Percentiles rank a stretch among this genome's conserved stretches.
phyloP scores from a whole-genome alignment of 495 filamentous ascomycete species.

The Immersiella caudata region DNA sequence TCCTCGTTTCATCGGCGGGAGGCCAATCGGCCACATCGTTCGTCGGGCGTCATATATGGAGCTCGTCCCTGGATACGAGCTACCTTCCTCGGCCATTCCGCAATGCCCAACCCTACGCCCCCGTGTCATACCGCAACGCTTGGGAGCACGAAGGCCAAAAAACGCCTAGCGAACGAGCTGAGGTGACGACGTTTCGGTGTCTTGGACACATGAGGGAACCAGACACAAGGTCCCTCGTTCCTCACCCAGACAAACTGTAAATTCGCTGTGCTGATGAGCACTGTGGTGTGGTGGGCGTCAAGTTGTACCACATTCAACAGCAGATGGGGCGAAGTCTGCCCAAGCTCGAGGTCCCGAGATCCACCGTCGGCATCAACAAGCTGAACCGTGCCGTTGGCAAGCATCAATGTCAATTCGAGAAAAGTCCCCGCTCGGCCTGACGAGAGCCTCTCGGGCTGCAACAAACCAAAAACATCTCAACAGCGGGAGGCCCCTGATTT shows the following conservation, averaged over 20 bases:
- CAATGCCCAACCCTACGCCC: neutral
- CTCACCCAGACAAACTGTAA: too few relatives aligned
- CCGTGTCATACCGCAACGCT: neutral
- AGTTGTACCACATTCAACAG: too few relatives aligned
- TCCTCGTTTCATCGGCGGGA: neutral
- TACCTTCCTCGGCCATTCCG: neutral
- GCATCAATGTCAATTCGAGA: neutral
- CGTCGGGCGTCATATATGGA: neutral
- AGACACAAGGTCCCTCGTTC: neutral
- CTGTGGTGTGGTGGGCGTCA: too few relatives aligned
- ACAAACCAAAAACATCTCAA: neutral
- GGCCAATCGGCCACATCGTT: neutral
- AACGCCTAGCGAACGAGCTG: neutral
- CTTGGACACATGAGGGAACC: neutral
- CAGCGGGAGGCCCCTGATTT: neutral
- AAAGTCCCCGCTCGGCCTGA: neutral
- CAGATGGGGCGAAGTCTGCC: too few relatives aligned
- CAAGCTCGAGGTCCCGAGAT: neutral
- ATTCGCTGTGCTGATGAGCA: too few relatives aligned
- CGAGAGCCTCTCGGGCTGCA: neutral
- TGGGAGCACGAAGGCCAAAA: neutral
- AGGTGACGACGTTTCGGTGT: neutral
- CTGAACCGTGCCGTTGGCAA: neutral
- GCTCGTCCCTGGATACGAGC: neutral
- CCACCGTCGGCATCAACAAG: neutral